Conservation (phyloP, 2,329 filamentous ascomycete species). For the Monosporascus sp. region DNA sequence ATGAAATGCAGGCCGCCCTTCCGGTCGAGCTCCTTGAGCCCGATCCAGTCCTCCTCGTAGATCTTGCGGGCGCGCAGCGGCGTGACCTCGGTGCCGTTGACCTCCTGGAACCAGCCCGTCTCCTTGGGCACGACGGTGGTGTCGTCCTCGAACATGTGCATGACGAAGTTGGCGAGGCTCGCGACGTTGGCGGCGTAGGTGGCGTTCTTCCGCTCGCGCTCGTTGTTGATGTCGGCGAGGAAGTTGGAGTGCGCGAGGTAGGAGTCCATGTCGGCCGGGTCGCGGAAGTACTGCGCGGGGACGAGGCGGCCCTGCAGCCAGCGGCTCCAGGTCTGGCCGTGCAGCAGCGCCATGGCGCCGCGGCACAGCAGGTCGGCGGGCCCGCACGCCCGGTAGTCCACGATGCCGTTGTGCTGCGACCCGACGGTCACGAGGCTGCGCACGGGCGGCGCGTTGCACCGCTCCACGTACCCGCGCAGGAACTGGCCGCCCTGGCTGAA, state of each 20-base stretch:
- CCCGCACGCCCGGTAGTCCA: constrained; percentile 71
- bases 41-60: constrained; percentile 92
- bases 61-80: constrained; percentile 63
- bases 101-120: constrained; percentile 84
- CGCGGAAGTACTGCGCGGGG: constrained; percentile 91
- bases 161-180: constrained; percentile 69
- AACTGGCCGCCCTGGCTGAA: constrained; percentile 97
- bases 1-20: constrained; percentile 75
- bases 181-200: constrained; percentile 69
- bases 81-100: constrained; percentile 65
- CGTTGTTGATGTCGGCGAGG: constrained; percentile 94
- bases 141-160: constrained; percentile 88
- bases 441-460: constrained; percentile 73
- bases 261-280: constrained; percentile 58
- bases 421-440: constrained; percentile 82
- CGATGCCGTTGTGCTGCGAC: constrained; percentile 88
- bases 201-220: constrained; percentile 67
- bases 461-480: constrained; percentile 83
- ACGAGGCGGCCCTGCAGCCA: constrained; percentile 78
- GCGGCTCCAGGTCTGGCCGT: constrained; percentile 71
- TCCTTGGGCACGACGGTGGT: constrained; percentile 84
- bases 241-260: constrained; percentile 84
- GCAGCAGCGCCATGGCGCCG: constrained; percentile 71
- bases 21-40: constrained; percentile 71
- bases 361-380: constrained; percentile 74